Evolutionary conservation across 306 rosid genomes (phyloP), one percentile per base, ranked within the genome.

Genomic region (Lotus japonicus): DNA sequence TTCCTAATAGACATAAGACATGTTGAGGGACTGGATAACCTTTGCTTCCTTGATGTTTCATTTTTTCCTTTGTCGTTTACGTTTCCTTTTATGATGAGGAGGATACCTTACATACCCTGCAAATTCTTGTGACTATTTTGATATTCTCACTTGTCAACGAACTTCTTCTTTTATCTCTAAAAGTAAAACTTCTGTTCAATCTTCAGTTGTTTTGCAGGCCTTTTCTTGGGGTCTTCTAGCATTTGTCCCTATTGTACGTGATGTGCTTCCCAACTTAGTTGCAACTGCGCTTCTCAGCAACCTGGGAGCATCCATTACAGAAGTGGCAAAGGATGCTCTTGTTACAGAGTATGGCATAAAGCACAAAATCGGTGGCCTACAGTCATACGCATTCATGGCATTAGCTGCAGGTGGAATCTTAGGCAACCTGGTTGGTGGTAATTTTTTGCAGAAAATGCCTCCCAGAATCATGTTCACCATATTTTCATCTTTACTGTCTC

Each of bases 311-410:
- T 92, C 98, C 11, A 68, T 92, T 46, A 79, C 94, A 17, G 97
- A 92, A 81, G 97, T 92, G 5, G 92, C 96, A 36, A 87, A 90
- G 64, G 98, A 92, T 82, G 98, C 97, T 65, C 94, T 92, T 73
- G 85, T 92, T 5, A 88, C 97, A 31, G 98, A 92, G 57, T 90
- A 86, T 49, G 98, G 97, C 23, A 84, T 76, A 69, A 77, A 75
- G 70, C 85, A 90, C 70, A 84, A 79, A 70, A 76, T 86, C 5
- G 76, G 80, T 13, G 90, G 97, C 56, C 82, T 92, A 51, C 97
- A 88, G 68, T 86, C 98, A 28, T 88, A 90, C 26, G 87, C 96
- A 43, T 86, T 86, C 63, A 92, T 92, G 98, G 96, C 97, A 52
- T 73, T 79, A 77, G 91, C 97, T 11, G 80, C 82, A 6, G 97